Evolutionary conservation across 441 rosid genomes (phyloP), one percentile per base, ranked within the genome.

Genomic region (Dalechampia spathulata): DNA sequence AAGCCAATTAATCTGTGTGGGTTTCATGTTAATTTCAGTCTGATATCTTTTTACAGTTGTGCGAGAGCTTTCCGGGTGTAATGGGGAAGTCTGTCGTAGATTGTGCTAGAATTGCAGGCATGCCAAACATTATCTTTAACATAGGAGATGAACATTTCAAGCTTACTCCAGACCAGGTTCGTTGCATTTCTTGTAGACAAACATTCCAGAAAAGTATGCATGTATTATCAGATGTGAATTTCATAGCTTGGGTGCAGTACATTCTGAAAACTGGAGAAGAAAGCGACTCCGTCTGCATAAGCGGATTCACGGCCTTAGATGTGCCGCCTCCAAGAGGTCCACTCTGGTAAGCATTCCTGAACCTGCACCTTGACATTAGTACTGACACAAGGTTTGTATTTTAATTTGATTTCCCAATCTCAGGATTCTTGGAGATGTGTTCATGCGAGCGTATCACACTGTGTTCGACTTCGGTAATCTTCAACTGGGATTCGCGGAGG

Each of bases 351-450:
- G 61, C 23, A 20, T 37, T 22, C 27, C 4, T 30, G 36, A 27
- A 16, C 17, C 5, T 52, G 6, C 43, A 13, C 38, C 11, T 25
- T 28, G n/a, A 55, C 10, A 16, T 17, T 28, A 16, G 13, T 47
- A 25, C 7, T 38, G 37, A 22, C 34, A 30, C 8, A 30, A 4
- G 34, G 5, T 4, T 30, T 30, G 34, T 30, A 3, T 4, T 30
- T 21, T 0, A 2, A 42, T 55, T 28, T 25, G 0, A 12, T 8
- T 37, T 36, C 0, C 3, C 7, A 13, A 30, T 30, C 4, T 5
- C 76, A 87, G 86, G 93, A 79, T 83, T 60, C 81, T 85, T 36
- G 96, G 90, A 14, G 93, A 87, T 52, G 61, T 83, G 16, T 87
- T 87, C 69, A 83, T 87, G 87, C 85, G 93, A 55, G 88, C 54